phyloP scores from a whole-genome alignment of 208 protist genomes.

The Phytomonas sp. region DNA sequence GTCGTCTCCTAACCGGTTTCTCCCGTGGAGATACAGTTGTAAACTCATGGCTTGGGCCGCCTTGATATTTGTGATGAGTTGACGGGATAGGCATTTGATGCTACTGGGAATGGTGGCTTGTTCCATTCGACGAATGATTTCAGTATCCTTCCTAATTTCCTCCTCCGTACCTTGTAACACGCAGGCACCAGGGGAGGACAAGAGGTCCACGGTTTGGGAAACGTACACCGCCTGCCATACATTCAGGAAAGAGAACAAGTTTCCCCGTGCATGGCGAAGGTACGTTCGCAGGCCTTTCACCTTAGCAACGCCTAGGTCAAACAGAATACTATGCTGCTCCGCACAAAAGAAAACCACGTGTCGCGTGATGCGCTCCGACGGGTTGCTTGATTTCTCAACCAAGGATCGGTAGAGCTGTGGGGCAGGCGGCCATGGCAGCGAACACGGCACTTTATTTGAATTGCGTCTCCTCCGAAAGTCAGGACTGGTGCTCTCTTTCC shows the following conservation, averaged over 20 bases:
- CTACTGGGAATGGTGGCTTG: neutral
- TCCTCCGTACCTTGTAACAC: constrained; percentile 43
- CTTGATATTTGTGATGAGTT: neutral
- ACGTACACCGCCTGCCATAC: neutral
- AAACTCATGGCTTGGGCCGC: neutral
- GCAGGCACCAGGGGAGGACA: constrained; percentile 59
- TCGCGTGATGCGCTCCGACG: constrained; percentile 15
- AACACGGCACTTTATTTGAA: neutral
- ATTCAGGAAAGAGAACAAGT: neutral
- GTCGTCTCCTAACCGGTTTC: neutral
- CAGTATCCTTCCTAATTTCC: constrained; percentile 30
- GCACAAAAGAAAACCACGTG: constrained; percentile 53
- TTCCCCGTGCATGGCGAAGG: neutral
- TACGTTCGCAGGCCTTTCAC: constrained; percentile 33
- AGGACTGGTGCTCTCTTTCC: neutral
- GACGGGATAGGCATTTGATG: neutral
- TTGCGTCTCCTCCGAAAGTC: neutral
- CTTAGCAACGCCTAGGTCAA: constrained; percentile 18
- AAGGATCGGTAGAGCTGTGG: constrained; percentile 44
- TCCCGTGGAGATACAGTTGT: neutral
- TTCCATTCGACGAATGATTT: constrained; percentile 24
- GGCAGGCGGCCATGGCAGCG: constrained; percentile 64
- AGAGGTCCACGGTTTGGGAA: constrained; percentile 57
- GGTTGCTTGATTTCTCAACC: neutral
- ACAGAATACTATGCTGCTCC: constrained; percentile 33